Conservation (phyloP, 305 asterid species). For the Andrographis paniculata region DNA sequence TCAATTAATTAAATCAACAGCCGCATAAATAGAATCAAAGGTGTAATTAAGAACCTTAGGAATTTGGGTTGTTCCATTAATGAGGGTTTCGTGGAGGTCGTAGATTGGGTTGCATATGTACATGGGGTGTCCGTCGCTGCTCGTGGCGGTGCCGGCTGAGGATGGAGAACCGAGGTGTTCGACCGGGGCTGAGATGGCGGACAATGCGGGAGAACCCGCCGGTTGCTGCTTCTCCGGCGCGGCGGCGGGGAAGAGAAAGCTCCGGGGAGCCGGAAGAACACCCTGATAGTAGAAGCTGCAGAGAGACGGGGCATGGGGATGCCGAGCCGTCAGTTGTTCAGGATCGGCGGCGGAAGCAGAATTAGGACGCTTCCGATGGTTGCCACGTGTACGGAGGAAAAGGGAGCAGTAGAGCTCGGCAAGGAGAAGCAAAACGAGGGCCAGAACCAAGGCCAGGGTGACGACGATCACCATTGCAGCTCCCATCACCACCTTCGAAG, state of each 20-base stretch:
- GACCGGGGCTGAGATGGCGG: neutral
- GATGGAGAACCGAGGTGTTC: neutral
- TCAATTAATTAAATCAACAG: too few relatives aligned
- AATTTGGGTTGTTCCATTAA: too few relatives aligned
- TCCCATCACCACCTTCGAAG: conserved; percentile 36
- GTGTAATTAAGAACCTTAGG: too few relatives aligned
- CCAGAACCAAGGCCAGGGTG: conserved; percentile 29
- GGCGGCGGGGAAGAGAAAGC: conserved; percentile 33
- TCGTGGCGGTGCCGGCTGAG: neutral
- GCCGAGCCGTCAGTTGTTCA: conserved; percentile 3
- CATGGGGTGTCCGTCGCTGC: conserved; percentile 18
- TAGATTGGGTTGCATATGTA: conserved; percentile 55
- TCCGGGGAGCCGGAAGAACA: conserved; percentile 45
- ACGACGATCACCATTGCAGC: conserved; percentile 32
- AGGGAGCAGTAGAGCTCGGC: conserved; percentile 49
- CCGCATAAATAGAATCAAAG: too few relatives aligned
- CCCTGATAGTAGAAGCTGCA: conserved; percentile 39
- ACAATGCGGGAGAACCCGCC: too few relatives aligned
- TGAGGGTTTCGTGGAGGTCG: conserved; percentile 14
- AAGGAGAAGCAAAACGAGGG: conserved; percentile 36
- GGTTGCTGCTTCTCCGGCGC: neutral
- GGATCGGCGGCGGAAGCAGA: neutral
- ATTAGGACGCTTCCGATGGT: conserved; percentile 1
- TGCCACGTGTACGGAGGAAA: conserved; percentile 20
- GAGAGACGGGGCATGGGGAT: conserved; percentile 20